Evolutionary conservation across 371 early-diverging fungal species (phyloP), one percentile per base, ranked within the genome.

Genomic region (Mucor indicus): DNA sequence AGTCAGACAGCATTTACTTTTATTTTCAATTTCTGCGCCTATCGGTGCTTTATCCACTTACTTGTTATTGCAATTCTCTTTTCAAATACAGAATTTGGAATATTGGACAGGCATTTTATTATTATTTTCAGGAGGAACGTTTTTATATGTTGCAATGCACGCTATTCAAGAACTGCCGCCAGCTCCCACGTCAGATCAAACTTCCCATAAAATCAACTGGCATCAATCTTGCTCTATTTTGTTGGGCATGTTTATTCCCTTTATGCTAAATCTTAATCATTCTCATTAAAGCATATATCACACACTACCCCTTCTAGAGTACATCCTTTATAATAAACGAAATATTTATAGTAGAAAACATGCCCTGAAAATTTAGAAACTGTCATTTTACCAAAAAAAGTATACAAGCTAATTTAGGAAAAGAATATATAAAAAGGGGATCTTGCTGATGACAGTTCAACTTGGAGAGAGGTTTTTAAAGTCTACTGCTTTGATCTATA

Each of bases 131-230:
- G 92, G 86, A 0, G 95, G 98, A 16, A 92, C 94, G 0, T 95
- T 96, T 64, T 62, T 95, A 19, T 95, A 93, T 55, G 97, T 96
- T 5, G 93, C 98, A 0, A 89, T 91, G 71, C 74, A 74, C 47
- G 69, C 69, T 5, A 35, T 74, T 9, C 69, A 67, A 40, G 74
- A 74, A 30, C n/a, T 44, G 16, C 32, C 43, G 9, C 4, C 35
- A 7, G 11, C 35, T 33, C 30, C 6, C 30, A 29, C 30, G 30
- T 29, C 12, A 29, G 12, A 12, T 29, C 30, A 6, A 29, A 8
- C 30, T 29, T 6, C 30, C 12, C 30, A 29, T 29, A 29, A 6
- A 12, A 38, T 9, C 21, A 36, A 48, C 23, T 42, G 29, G 15
- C 13, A 27, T 23, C 50, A 53, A 12, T 13, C 50, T 12, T 20